These are phyloP conservation scores for Dillenia suffruticosa DNA, from an alignment of 164 flowering plant species.

Conservation along the genomic window DNA sequence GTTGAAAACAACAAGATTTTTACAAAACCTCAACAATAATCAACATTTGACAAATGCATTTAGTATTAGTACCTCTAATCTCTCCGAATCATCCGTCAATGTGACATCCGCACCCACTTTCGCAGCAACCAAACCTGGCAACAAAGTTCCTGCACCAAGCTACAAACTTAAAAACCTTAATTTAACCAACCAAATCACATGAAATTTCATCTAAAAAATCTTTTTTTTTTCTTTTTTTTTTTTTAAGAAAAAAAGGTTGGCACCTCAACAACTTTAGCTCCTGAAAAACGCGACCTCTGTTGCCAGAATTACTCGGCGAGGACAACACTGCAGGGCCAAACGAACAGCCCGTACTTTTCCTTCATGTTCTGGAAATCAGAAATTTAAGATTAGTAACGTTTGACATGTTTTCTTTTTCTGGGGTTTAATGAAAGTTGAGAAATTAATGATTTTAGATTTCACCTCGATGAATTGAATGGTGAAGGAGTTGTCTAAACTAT, in stretches of 20 bases:
- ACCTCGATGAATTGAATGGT: slow-evolving; percentile 29
- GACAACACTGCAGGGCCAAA: slow-evolving; percentile 89
- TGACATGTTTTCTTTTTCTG: neutral
- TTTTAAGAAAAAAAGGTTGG: neutral
- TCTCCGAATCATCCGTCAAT: slow-evolving; percentile 58
- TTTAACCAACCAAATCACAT: neutral
- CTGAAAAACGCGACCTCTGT: slow-evolving; percentile 58
- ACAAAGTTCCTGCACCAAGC: slow-evolving; percentile 96
- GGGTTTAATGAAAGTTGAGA: neutral
- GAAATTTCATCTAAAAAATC: slow-evolving; percentile 1
- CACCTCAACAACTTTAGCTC: slow-evolving; percentile 70
- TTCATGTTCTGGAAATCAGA: slow-evolving; percentile 52
- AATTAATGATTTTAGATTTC: neutral
- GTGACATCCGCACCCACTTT: slow-evolving; percentile 76
- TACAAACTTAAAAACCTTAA: slow-evolving; percentile 12
- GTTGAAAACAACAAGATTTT: too few relatives aligned
- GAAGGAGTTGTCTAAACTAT: slow-evolving; percentile 6
- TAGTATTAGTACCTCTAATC: slow-evolving; percentile 47
- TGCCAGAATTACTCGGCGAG: slow-evolving; percentile 97
- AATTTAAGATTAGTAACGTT: neutral
- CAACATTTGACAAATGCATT: neutral
- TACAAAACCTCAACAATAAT: neutral
- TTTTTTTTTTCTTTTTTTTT: too few relatives aligned
- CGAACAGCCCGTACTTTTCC: slow-evolving; percentile 89
- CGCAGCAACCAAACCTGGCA: slow-evolving; percentile 93